Evolutionary conservation across 2,329 filamentous ascomycete species (phyloP).

Genomic region (Aureobasidium sp.): DNA sequence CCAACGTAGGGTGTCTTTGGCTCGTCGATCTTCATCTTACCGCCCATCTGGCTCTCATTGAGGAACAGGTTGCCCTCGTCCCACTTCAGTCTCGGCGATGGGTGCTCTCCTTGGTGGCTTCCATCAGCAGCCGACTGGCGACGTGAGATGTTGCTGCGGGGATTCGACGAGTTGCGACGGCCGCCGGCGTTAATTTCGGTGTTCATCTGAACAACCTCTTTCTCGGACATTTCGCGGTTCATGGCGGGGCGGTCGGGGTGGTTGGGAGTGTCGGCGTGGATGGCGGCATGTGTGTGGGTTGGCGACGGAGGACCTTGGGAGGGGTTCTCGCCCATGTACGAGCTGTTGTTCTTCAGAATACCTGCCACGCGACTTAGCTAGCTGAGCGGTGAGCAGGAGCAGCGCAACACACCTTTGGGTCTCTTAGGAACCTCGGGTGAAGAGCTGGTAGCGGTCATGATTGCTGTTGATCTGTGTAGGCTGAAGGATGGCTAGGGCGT

Average conservation of each 20-base stretch:
- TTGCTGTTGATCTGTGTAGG: not conserved
- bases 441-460: not conserved
- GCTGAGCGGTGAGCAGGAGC: not conserved
- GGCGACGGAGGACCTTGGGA: conserved; percentile 40
- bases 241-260: conserved; percentile 34
- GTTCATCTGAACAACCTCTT: conserved; percentile 89
- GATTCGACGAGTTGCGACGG: conserved; percentile 71
- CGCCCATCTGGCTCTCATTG: conserved; percentile 88
- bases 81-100: conserved; percentile 82
- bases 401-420: conserved; percentile 34
- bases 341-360: conserved; percentile 83
- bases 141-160: conserved; percentile 61
- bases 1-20: conserved; percentile 95
- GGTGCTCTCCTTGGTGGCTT: conserved; percentile 46
- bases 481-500: not conserved
- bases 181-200: conserved; percentile 90
- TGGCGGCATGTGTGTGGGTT: conserved; percentile 34
- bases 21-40: conserved; percentile 98
- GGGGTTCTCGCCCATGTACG: conserved; percentile 49
- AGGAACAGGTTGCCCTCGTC: conserved; percentile 97
- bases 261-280: conserved; percentile 28
- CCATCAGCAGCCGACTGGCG: conserved; percentile 57
- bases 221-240: conserved; percentile 56
- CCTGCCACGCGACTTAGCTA: conserved; percentile 47
- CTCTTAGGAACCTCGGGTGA: conserved; percentile 32